Percentiles rank a stretch among this genome's conserved stretches.
phyloP scores from a whole-genome alignment of 2,329 filamentous ascomycete species.

The Ceratocystis cacaofunesta region DNA sequence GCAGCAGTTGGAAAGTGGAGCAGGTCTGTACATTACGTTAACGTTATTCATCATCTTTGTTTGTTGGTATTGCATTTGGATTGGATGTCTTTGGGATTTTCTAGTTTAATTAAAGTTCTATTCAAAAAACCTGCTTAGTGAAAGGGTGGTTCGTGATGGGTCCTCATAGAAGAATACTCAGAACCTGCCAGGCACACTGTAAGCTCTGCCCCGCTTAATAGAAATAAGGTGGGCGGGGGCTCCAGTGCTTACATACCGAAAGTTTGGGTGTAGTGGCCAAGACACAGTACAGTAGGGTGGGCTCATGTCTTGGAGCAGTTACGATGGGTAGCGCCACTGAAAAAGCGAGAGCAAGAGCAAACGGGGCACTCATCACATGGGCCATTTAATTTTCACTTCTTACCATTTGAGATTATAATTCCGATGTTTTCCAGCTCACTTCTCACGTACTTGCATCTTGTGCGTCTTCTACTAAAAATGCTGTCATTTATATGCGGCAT shows the following conservation, averaged over 20 bases:
- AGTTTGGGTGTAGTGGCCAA: too few relatives aligned
- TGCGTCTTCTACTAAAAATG: too few relatives aligned
- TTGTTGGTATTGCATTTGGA: background rate
- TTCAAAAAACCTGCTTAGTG: background rate
- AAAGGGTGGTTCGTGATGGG: background rate
- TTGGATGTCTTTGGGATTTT: background rate
- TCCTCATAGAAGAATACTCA: background rate
- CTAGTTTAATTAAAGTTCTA: background rate
- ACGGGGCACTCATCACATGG: background rate
- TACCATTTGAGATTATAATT: background rate
- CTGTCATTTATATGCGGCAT: too few relatives aligned
- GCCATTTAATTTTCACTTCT: background rate
- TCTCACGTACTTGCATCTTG: too few relatives aligned
- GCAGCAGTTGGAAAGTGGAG: background rate
- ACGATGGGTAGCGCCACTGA: background rate
- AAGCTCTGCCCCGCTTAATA: too few relatives aligned
- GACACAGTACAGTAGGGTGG: too few relatives aligned
- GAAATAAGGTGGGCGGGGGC: too few relatives aligned
- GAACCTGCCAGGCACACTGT: background rate
- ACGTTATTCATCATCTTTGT: background rate
- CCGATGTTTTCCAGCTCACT: too few relatives aligned
- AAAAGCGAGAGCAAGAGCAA: background rate
- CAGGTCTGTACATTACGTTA: slow-evolving; percentile 9
- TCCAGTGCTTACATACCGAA: too few relatives aligned
- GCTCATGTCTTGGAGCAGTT: too few relatives aligned